Percentiles rank a stretch among this genome's conserved stretches.
Evolutionary conservation across 2,329 filamentous ascomycete species (phyloP).

Genomic region (Coniochaeta sp.): DNA sequence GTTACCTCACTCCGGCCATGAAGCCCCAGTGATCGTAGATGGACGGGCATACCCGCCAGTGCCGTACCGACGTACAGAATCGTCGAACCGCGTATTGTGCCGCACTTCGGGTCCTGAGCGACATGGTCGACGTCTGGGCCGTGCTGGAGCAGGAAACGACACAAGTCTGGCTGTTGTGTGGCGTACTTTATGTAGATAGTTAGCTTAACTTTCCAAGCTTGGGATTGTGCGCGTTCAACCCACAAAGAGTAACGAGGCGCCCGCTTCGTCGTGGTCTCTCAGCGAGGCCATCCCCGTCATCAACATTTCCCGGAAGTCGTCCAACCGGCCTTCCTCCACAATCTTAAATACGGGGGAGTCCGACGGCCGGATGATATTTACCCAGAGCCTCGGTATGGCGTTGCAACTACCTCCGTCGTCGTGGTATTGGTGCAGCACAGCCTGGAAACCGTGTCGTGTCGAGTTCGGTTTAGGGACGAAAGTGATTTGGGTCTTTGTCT

Average conservation of each 20-base stretch:
- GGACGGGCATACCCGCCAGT: too few species aligned
- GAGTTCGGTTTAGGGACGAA: neutral
- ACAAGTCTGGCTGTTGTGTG: slow-evolving; percentile 3
- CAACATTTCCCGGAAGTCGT: slow-evolving; percentile 9
- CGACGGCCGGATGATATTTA: slow-evolving; percentile 3
- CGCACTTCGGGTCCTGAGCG: neutral
- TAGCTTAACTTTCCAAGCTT: neutral
- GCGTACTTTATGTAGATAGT: slow-evolving; percentile 5
- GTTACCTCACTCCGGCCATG: too few species aligned
- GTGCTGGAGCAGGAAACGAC: slow-evolving; percentile 7
- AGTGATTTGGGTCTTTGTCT: neutral
- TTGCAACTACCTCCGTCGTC: neutral
- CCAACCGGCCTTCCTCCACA: neutral
- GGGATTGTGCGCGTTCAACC: slow-evolving; percentile 3
- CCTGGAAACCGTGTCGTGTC: neutral
- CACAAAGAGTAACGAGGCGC: slow-evolving; percentile 13
- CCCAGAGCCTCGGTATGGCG: neutral
- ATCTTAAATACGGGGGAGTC: slow-evolving; percentile 5
- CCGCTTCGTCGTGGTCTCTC: slow-evolving; percentile 14
- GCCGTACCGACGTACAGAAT: neutral
- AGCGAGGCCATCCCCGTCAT: slow-evolving; percentile 8
- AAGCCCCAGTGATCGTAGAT: too few species aligned
- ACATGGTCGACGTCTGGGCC: slow-evolving; percentile 7
- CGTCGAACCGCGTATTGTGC: too few species aligned
- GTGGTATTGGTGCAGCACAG: neutral